Evolutionary conservation across 73 alveolate genomes (phyloP), one percentile per base, ranked within the genome.

Genomic region (Breviolum minutum): DNA sequence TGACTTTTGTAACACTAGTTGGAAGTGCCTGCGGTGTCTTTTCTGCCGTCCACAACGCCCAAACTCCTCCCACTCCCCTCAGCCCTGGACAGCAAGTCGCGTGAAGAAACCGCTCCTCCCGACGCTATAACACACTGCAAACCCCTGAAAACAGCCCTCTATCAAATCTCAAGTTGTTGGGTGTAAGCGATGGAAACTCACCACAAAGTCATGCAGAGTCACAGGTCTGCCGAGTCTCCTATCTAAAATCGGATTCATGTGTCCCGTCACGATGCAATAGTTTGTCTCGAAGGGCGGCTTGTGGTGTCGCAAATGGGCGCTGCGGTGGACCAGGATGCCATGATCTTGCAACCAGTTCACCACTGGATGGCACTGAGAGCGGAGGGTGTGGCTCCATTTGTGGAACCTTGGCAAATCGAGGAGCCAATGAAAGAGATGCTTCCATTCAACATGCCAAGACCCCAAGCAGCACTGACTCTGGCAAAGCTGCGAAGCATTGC

Each of bases 191-290:
- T 6, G 27, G 26, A 79, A 27, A 9, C 87, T 79, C 27, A n/a
- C 66, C 27, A n/a, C 66, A 40, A 14, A 17, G 70, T 40, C 54
- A 40, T 40, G 54, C 54, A 40, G 54, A 40, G 54, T 0, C 54
- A 40, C 24, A 17, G 17, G 17, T 17, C 77, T 2, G 8, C 77
- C 32, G 71, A 2, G 61, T 64, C 86, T 90, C 96, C 96, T 90
- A 74, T 90, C 96, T 76, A 90, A 61, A 87, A 90, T 62, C 48
- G 90, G 98, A 63, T 92, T 92, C 98, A 92, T 92, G 98, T 92
- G 98, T 24, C 98, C 98, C 98, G 98, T 92, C 48, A 92, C 98
- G 98, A 92, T 92, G 98, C 98, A 92, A 80, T 92, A 92, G 89
- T 92, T 92, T 54, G 98, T 92, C 89, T 92, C 98, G 61, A 73